Conservation (phyloP, 805 yeast genomes). For the Teunomyces atbi region DNA sequence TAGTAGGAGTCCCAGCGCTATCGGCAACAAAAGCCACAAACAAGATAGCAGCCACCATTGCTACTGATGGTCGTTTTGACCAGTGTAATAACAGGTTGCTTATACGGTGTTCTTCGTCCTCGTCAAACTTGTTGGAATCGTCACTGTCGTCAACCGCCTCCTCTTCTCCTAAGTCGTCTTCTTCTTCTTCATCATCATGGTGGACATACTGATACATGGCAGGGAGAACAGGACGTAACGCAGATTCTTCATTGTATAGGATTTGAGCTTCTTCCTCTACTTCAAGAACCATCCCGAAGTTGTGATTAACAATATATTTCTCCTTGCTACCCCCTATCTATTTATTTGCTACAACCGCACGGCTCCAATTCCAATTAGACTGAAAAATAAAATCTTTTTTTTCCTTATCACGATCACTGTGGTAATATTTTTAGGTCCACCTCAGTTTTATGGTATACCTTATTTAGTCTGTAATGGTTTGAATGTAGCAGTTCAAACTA, state of each 20-base stretch:
- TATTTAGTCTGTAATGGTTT: too few relatives aligned
- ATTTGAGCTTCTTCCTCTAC: not conserved
- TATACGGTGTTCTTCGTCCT: slow-evolving; percentile 39
- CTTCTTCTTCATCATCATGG: not conserved
- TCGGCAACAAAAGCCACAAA: slow-evolving; percentile 44
- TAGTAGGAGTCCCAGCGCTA: slow-evolving; percentile 35
- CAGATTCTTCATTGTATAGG: not conserved
- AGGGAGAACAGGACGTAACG: not conserved
- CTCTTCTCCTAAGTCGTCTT: not conserved
- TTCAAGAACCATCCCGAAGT: not conserved
- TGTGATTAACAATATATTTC: too few relatives aligned
- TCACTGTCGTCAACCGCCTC: slow-evolving; percentile 8
- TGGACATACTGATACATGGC: not conserved
- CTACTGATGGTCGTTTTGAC: slow-evolving; percentile 56
- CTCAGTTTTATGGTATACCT: too few relatives aligned
- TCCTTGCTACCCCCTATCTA: not conserved
- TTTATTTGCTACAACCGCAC: not conserved
- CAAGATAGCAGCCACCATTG: slow-evolving; percentile 42
- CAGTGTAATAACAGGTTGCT: slow-evolving; percentile 46
- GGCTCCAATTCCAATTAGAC: not conserved
- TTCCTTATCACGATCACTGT: not conserved
- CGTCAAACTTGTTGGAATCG: slow-evolving; percentile 17
- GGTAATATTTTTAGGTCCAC: not conserved
- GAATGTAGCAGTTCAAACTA: too few relatives aligned
- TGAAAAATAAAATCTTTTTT: not conserved